These are phyloP conservation scores for Aspergillus fumigatiaffinis DNA, from an alignment of 2,329 filamentous ascomycete species.

Conservation along the genomic window DNA sequence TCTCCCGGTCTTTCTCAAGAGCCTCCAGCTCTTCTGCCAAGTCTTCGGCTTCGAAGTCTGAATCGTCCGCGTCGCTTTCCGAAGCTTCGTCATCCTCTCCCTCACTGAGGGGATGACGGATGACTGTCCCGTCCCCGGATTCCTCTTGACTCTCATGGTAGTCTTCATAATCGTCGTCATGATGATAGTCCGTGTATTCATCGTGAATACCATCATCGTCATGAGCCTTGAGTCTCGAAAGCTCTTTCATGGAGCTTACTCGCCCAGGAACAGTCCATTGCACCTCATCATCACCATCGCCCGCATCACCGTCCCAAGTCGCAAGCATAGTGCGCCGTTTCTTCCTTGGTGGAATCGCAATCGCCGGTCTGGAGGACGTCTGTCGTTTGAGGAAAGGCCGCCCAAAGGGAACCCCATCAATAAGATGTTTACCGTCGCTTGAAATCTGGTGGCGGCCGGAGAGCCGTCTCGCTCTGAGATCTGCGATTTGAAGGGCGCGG, in stretches of 20 bases:
- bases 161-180: constrained; percentile 22
- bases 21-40: constrained; percentile 44
- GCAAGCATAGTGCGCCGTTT: constrained; percentile 46
- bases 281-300: constrained; percentile 28
- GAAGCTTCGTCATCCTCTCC: constrained; percentile 22
- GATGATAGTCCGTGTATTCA: constrained; percentile 21
- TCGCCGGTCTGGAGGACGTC: constrained; percentile 58
- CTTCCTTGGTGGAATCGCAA: constrained; percentile 72
- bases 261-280: constrained; percentile 28
- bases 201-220: constrained; percentile 29
- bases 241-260: constrained; percentile 17
- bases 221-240: constrained; percentile 25
- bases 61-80: constrained; percentile 28
- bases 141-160: constrained; percentile 24
- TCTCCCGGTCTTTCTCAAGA: constrained; percentile 41
- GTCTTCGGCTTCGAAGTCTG: constrained; percentile 35
- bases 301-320: constrained; percentile 22
- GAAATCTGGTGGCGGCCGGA: constrained; percentile 80
- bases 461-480: constrained; percentile 67
- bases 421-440: constrained; percentile 69
- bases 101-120: constrained; percentile 30
- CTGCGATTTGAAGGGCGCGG: constrained; percentile 69
- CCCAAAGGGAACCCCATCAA: constrained; percentile 84
- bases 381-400: constrained; percentile 60
- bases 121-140: constrained; percentile 34